Evolutionary conservation across 371 early-diverging fungal genomes (phyloP).

Genomic region (Mortierella polycephala): DNA sequence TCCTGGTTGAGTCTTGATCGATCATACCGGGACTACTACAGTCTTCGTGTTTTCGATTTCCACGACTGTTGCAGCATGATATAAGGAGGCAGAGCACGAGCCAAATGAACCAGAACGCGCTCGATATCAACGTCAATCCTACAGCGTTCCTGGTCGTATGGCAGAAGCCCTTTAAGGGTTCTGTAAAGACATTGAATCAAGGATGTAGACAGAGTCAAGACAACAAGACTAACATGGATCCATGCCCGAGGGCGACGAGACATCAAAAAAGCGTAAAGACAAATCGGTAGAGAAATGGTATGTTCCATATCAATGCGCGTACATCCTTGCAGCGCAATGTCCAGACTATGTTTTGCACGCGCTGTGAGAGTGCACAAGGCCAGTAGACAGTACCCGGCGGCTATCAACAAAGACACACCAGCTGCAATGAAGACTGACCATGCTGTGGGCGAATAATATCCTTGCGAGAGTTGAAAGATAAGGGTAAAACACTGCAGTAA

Average conservation of each 20-base stretch:
- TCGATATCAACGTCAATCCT: slow-evolving; percentile 10
- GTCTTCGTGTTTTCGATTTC: not conserved
- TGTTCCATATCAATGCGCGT: too few species aligned
- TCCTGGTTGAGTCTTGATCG: too few species aligned
- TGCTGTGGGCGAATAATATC: slow-evolving; percentile 15
- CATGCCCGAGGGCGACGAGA: slow-evolving; percentile 17
- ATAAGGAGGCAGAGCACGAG: slow-evolving; percentile 20
- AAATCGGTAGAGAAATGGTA: not conserved
- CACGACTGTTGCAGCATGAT: slow-evolving; percentile 3
- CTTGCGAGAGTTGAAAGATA: slow-evolving; percentile 12
- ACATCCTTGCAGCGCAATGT: not conserved
- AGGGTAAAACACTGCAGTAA: slow-evolving; percentile 7
- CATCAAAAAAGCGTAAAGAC: slow-evolving; percentile 4
- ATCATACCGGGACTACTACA: not conserved
- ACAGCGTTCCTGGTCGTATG: slow-evolving; percentile 13
- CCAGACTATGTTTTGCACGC: not conserved
- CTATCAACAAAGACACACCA: slow-evolving; percentile 3
- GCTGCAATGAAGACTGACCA: slow-evolving; percentile 18
- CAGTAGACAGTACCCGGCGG: slow-evolving; percentile 11
- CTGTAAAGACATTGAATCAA: slow-evolving; percentile 5
- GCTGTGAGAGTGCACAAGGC: slow-evolving; percentile 16
- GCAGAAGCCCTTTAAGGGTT: slow-evolving; percentile 6
- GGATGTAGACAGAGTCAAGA: slow-evolving; percentile 15
- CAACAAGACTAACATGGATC: slow-evolving; percentile 10
- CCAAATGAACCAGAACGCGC: slow-evolving; percentile 31